These are phyloP conservation scores for Davidsoniella neocaledoniae DNA, from an alignment of 2,329 filamentous ascomycete species.

Conservation along the genomic window DNA sequence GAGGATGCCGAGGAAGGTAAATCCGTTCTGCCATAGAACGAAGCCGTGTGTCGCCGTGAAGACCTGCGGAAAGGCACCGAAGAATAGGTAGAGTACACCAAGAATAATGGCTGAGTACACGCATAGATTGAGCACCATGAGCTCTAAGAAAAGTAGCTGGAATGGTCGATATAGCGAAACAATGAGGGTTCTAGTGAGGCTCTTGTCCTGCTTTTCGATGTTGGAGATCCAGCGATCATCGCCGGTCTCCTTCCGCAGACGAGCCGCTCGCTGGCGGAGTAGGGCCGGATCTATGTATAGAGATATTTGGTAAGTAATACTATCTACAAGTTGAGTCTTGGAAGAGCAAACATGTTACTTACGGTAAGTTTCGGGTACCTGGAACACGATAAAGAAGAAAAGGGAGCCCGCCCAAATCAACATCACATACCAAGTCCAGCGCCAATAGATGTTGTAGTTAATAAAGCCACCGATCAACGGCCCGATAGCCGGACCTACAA, in stretches of 20 bases:
- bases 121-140: conserved; percentile 73
- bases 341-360: conserved; percentile 16
- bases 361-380: conserved; percentile 82
- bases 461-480: conserved; percentile 63
- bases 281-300: conserved; percentile 40
- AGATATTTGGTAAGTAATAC: neutral
- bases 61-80: conserved; percentile 71
- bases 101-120: conserved; percentile 71
- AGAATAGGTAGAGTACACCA: conserved; percentile 79
- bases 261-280: conserved; percentile 53
- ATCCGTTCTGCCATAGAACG: conserved; percentile 61
- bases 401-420: conserved; percentile 63
- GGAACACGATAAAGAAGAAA: conserved; percentile 44
- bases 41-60: conserved; percentile 62
- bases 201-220: conserved; percentile 55
- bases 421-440: conserved; percentile 73
- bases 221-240: conserved; percentile 61
- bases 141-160: conserved; percentile 63
- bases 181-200: conserved; percentile 44
- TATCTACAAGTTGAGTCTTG: too few species aligned
- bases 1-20: conserved; percentile 58
- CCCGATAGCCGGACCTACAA: conserved; percentile 43
- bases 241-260: conserved; percentile 57
- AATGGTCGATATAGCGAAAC: conserved; percentile 52
- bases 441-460: conserved; percentile 56